Evolutionary conservation across 768 basidiomycete species (phyloP), one percentile per base, ranked within the genome.

Genomic region (Russula emetica): DNA sequence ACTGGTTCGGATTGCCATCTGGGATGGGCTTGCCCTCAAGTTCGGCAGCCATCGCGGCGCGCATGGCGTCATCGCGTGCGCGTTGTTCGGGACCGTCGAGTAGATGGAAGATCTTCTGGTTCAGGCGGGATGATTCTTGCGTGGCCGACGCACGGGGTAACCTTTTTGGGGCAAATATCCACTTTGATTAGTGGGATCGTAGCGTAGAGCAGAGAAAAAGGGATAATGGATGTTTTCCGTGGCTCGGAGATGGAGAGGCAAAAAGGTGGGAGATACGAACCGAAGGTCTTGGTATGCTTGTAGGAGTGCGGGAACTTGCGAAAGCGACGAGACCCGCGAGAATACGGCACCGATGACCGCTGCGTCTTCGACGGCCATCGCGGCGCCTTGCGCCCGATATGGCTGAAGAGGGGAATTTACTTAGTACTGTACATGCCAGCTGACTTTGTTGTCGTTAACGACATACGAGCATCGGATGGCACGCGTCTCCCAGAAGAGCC

Each of bases 21-120:
- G 75, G 18, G 30, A 59, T 53, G 60, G 54, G 45, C 58, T 45
- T 64, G 66, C 57, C 52, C 69, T 62, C 69, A 60, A 78, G 64
- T 57, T 78, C 79, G 0, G 67, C 69, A 38, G 73, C 76, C 79
- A 80, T 85, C 28, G 81, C 83, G 2, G 57, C 62, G 13, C 74
- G 75, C 83, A 86, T 85, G 20, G 76, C 73, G 5, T 67, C 70
- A 63, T 87, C 86, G 13, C 85, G 77, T 52, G 72, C 73, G 47
- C 75, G 71, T 62, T 86, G 85, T 40, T 77, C 79, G 1, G 78
- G 77, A 0, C 84, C 84, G 60, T 86, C 85, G 0, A 75, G 74
- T 0, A 84, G 71, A 69, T 86, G 85, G 72, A 85, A 85, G 50
- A 80, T 78, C 44, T 75, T 64, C 64, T 83, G 81, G 69, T 85